A percentile compares a stretch with the other conserved stretches of the same genome.
Conservation (phyloP, 2,329 filamentous ascomycete species). For the Colletotrichum navitas region DNA sequence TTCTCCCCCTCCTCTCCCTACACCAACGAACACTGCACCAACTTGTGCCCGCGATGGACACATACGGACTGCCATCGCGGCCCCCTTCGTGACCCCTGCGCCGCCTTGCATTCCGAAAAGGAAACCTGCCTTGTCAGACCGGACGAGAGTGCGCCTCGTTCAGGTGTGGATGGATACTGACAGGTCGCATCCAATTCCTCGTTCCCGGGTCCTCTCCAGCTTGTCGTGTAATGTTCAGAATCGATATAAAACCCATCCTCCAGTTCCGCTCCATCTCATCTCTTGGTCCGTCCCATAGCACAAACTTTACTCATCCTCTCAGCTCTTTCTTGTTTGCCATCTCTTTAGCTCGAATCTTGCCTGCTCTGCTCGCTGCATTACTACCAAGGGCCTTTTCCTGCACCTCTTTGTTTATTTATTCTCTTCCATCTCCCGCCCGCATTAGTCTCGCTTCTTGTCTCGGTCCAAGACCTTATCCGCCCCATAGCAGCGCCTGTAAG, state of each 20-base stretch:
- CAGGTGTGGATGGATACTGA: constrained; percentile 20
- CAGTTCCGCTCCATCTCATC: constrained; percentile 21
- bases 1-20: not conserved
- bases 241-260: constrained; percentile 36
- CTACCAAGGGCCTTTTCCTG: not conserved
- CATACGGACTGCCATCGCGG: constrained; percentile 23
- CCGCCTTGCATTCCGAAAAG: constrained; percentile 36
- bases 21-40: not conserved
- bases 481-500: constrained; percentile 35
- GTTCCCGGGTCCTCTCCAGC: not conserved
- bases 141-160: constrained; percentile 37
- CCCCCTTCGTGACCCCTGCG: constrained; percentile 26
- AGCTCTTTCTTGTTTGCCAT: not conserved
- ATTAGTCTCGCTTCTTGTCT: constrained; percentile 34
- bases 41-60: not conserved
- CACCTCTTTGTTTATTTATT: not conserved
- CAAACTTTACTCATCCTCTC: constrained; percentile 4
- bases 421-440: constrained; percentile 31
- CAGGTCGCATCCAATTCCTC: constrained; percentile 10
- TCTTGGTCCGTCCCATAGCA: constrained; percentile 23
- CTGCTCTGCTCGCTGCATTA: not conserved
- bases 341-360: constrained; percentile 11
- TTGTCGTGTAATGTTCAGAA: not conserved
- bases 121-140: constrained; percentile 41
- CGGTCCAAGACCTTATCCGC: constrained; percentile 18